Conservation (phyloP, 495 filamentous ascomycete species). For the Jackrogersella multiformis region DNA sequence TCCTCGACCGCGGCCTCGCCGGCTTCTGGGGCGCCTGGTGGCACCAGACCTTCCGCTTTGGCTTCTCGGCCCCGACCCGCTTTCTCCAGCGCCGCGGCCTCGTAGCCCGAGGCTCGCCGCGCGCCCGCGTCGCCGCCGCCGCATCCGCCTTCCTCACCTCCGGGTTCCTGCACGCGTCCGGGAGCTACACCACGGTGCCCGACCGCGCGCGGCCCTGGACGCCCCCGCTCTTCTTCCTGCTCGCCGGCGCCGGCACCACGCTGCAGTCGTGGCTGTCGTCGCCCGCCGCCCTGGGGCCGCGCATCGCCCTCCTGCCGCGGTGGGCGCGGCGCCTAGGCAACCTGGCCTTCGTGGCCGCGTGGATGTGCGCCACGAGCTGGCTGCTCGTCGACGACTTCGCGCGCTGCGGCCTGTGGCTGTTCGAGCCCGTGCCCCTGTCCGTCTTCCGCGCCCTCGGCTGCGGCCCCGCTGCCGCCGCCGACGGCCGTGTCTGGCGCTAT, state of each 20-base stretch:
- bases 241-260: conserved; percentile 64
- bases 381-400: conserved; percentile 70
- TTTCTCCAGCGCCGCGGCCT: conserved; percentile 59
- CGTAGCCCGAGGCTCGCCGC: conserved; percentile 15
- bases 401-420: conserved; percentile 68
- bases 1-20: conserved; percentile 72
- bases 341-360: conserved; percentile 59
- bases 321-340: conserved; percentile 61
- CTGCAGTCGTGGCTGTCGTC: conserved; percentile 52
- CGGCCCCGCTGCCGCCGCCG: conserved; percentile 54
- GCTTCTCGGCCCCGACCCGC: conserved; percentile 66
- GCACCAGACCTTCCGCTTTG: conserved; percentile 86
- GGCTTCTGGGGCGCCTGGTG: conserved; percentile 88
- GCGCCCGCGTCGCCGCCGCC: conserved; percentile 30
- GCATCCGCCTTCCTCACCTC: conserved; percentile 67
- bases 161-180: conserved; percentile 67
- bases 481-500: conserved; percentile 67
- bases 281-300: background rate
- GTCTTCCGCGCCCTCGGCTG: conserved; percentile 62
- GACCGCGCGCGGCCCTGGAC: conserved; percentile 49
- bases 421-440: conserved; percentile 75
- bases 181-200: conserved; percentile 63
- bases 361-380: conserved; percentile 66
- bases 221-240: conserved; percentile 62
- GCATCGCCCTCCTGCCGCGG: conserved; percentile 46